Percentiles rank a stretch among this genome's conserved stretches.
Evolutionary conservation across 75 land plant species (phyloP).

Genomic region (Sequoia sempervirens): DNA sequence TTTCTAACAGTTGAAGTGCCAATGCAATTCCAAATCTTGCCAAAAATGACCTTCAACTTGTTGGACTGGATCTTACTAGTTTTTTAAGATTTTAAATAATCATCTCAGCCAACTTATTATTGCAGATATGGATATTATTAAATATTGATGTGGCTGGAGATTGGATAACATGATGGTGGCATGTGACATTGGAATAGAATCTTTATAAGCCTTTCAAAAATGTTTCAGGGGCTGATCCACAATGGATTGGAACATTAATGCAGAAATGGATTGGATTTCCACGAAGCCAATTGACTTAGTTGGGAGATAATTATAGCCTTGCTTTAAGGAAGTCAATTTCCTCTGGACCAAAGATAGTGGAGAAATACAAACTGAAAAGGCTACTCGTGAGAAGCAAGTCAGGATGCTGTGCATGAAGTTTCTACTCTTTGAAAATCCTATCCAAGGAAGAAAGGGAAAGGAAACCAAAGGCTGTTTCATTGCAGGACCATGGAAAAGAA

Average conservation of each 20-base stretch:
- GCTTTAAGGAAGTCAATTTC: neutral
- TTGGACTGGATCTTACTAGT: neutral
- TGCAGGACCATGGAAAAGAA: no score
- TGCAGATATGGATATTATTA: neutral
- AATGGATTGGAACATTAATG: neutral
- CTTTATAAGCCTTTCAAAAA: neutral
- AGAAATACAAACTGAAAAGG: neutral
- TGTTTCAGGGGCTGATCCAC: neutral
- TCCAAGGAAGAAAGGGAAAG: no score
- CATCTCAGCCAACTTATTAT: neutral
- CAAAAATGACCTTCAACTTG: neutral
- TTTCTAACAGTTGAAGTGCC: neutral
- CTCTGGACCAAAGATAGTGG: neutral
- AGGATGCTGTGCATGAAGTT: neutral
- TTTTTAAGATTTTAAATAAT: no score
- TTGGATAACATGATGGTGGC: neutral
- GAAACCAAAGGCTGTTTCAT: no score
- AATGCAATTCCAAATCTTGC: neutral
- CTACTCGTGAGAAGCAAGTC: neutral
- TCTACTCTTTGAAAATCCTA: no score
- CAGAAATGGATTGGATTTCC: neutral
- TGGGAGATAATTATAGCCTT: neutral
- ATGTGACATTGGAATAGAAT: neutral
- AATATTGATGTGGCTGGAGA: neutral
- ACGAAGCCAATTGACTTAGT: neutral